Evolutionary conservation across 805 yeast species (phyloP), one percentile per base, ranked within the genome.

Genomic region (Metschnikowia dekortorum): DNA sequence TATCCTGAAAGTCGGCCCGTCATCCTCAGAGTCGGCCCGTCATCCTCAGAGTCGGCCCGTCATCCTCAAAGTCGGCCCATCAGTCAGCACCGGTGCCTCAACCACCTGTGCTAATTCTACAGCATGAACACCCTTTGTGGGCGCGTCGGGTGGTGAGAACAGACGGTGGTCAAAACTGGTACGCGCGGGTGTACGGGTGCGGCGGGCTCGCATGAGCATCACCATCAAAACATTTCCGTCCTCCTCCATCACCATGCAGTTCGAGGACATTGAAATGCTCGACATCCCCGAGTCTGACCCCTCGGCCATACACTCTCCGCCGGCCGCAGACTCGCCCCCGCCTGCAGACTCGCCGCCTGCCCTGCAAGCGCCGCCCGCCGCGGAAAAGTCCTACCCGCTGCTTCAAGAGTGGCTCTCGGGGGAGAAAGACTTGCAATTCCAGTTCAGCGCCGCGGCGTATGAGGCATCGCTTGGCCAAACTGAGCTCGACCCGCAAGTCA

Each of bases 331-430:
- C 5, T 22, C 22, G 4, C 32, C 46, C 31, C 53, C 36, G 31
- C 39, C 44, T 5, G 22, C 22, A 11, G 44, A 62, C 7, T 55
- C 69, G 14, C 58, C 52, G 30, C 37, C 58, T 2, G 46, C 53
- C 7, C 32, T 47, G 33, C 54, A 35, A 31, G 40, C 44, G 28
- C 46, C 28, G 30, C 37, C 26, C 53, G 40, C 13, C 9, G 40
- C 34, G 9, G 34, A 35, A 13, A 60, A 59, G 30, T 53, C 54
- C n/a, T 67, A 69, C 50, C 61, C 70, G 68, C 54, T 76, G 64
- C 57, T 83, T 69, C 65, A 73, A 69, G 69, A 65, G 68, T 61
- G 82, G 83, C 55, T 81, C 70, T 31, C 63, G 61, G 48, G 73
- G 64, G 63, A 64, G 34, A 62, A 63, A 37, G 58, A 62, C 8